These are phyloP conservation scores for button mushroom (Agaricus bisporus) DNA, from an alignment of 768 basidiomycete species.

Conservation along the genomic window DNA sequence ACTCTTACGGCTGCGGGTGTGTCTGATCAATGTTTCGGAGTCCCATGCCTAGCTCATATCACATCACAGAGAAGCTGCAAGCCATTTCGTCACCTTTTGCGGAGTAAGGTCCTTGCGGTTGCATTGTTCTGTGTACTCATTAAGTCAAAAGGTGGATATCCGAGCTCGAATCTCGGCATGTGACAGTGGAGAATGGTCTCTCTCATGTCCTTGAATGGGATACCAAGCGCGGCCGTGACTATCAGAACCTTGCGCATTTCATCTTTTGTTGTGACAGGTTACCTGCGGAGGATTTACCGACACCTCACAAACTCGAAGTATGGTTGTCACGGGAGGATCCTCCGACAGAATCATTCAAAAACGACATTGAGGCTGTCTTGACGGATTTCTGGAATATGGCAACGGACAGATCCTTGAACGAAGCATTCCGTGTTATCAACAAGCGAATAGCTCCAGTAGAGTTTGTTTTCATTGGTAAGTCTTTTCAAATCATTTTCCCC, in stretches of 20 bases:
- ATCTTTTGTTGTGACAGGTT: constrained; percentile 60
- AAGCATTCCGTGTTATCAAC: constrained; percentile 46
- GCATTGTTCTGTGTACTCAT: neutral
- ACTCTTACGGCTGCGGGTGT: constrained; percentile 66
- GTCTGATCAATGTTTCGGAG: constrained; percentile 3
- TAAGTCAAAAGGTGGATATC: constrained; percentile 45
- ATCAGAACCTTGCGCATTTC: constrained; percentile 66
- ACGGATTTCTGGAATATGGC: constrained; percentile 51
- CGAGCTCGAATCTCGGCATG: constrained; percentile 49
- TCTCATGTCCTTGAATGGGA: constrained; percentile 54
- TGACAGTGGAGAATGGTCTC: constrained; percentile 56
- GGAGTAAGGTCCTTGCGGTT: constrained; percentile 24
- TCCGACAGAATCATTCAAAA: constrained; percentile 45
- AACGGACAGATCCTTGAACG: constrained; percentile 27
- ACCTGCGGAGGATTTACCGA: constrained; percentile 44
- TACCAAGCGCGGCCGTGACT: constrained; percentile 65
- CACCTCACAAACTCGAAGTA: constrained; percentile 49
- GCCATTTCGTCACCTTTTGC: constrained; percentile 71
- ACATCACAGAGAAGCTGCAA: constrained; percentile 62
- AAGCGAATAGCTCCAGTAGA: constrained; percentile 67
- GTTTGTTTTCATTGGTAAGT: constrained; percentile 72
- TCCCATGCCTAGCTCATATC: neutral
- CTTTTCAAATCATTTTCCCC: neutral
- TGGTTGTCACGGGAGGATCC: constrained; percentile 37
- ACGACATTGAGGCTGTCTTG: constrained; percentile 47